Conservation (phyloP, 164 flowering plant genomes). For the Magnolia kwangsiensis region DNA sequence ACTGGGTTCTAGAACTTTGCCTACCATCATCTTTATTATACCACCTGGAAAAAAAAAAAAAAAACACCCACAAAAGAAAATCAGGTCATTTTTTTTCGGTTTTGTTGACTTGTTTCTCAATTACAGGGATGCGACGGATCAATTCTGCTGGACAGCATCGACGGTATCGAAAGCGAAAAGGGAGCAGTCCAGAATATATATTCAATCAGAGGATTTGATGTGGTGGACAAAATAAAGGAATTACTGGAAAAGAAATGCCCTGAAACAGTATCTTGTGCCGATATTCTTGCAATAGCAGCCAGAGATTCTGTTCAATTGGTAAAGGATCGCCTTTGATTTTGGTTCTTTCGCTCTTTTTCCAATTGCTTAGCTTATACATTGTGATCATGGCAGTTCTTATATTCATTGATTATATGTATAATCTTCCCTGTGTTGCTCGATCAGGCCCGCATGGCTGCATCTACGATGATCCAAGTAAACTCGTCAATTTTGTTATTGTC, state of each 20-base stretch:
- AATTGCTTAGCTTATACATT: neutral
- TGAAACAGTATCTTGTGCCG: slow-evolving; percentile 71
- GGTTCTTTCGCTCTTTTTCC: neutral
- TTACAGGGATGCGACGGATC: slow-evolving; percentile 84
- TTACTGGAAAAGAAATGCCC: slow-evolving; percentile 68
- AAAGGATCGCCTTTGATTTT: slow-evolving; percentile 6
- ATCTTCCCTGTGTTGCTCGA: too few species aligned
- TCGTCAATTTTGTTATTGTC: too few species aligned
- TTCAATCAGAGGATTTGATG: slow-evolving; percentile 67
- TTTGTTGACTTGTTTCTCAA: neutral
- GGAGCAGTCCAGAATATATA: slow-evolving; percentile 60
- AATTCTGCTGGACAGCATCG: slow-evolving; percentile 55
- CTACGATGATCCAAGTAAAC: too few species aligned
- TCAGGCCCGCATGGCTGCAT: too few species aligned
- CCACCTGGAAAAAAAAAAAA: too few species aligned
- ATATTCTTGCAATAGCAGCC: slow-evolving; percentile 69
- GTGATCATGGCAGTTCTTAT: neutral
- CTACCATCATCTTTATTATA: too few species aligned
- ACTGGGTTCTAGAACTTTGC: too few species aligned
- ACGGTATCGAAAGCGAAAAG: slow-evolving; percentile 57
- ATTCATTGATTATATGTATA: too few species aligned
- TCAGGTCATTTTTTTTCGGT: too few species aligned
- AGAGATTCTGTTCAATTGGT: slow-evolving; percentile 66
- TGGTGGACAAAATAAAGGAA: slow-evolving; percentile 60
- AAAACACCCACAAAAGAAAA: too few species aligned